Base-by-base conservation (phyloP, 1,284 basidiomycete genomes). In the Cutaneotrichosporon spelunceum region DNA sequence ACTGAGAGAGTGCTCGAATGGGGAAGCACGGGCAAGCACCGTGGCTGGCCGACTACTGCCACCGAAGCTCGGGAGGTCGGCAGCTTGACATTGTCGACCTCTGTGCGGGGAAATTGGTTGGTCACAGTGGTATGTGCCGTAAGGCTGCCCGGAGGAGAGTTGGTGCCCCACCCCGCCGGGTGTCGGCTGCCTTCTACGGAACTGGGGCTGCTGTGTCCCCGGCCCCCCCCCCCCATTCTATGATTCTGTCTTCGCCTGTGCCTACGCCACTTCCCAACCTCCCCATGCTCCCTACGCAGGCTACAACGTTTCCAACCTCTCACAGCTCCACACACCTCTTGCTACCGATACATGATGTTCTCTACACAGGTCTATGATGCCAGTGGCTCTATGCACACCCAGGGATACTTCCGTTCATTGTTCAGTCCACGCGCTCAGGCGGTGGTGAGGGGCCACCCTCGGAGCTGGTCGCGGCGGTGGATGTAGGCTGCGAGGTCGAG, bases 401-500 rank as follows among this genome's bases (percentile, higher is more conserved):
- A n/a, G n/a, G n/a, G n/a, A n/a, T 29, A 21, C 50, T 45, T 26
- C 45, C 45, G 45, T 47, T 47, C 23, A 47, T 26, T 47, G 23
- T 47, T 26, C 45, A 47, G 11, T 26, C 10, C 16, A 47, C 23
- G 23, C 48, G 19, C 48, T 27, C 30, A 50, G 19, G 48, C 48
- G 26, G 48, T 50, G 48, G 48, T 50, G 16, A 19, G 48, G 16
- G 48, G 48, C 48, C 48, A 50, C 14, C 48, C 52, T 6, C 34
- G 33, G 23, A 53, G 52, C 33, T 34, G 16, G 58, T 63, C 59
- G 23, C 59, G 58, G 34, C 39, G 24, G 53, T 60, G 59, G 56
- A 66, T 66, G 61, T 63, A 66, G 52, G 59, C 57, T 24, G 61
- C 59, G 14, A 66, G 64, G 59, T 66, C 64, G 45, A 60, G 54